These are phyloP conservation scores for Oryza glaberrima DNA, from an alignment of 176 grass and related monocot species.

Conservation along the genomic window DNA sequence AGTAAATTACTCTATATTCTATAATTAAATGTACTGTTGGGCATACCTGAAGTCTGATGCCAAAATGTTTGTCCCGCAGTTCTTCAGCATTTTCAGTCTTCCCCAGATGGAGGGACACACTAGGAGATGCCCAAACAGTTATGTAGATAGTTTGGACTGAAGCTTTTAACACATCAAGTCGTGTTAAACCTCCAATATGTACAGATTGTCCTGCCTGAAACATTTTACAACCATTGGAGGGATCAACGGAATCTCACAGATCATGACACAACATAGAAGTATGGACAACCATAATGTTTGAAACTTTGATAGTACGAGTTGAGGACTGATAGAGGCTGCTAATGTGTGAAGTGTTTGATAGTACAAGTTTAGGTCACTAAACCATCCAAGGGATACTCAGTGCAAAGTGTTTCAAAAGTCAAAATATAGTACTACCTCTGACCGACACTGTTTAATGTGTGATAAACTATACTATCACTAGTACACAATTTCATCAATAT, in stretches of 20 bases:
- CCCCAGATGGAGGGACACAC: slow-evolving; percentile 85
- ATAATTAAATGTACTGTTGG: not conserved
- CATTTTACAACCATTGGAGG: slow-evolving; percentile 17
- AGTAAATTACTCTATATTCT: not conserved
- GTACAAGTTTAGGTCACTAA: too few species aligned
- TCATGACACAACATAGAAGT: not conserved
- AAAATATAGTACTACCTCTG: too few species aligned
- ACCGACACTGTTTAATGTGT: not conserved
- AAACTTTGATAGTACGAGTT: not conserved
- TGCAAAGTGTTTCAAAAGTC: too few species aligned
- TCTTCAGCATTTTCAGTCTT: slow-evolving; percentile 85
- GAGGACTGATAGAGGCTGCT: not conserved
- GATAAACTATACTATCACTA: slow-evolving; percentile 2
- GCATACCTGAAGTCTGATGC: slow-evolving; percentile 77
- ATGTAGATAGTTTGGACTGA: slow-evolving; percentile 87
- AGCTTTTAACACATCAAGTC: slow-evolving; percentile 74
- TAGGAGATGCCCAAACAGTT: slow-evolving; percentile 85
- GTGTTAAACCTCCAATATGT: slow-evolving; percentile 80
- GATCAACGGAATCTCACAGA: slow-evolving; percentile 2
- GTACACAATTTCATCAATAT: not conserved
- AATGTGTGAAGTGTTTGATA: not conserved
- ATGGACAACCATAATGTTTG: not conserved
- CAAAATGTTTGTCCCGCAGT: slow-evolving; percentile 74
- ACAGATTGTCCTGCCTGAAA: slow-evolving; percentile 78
- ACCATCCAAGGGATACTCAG: too few species aligned